Conservation (phyloP, 805 yeast genomes). For the Candida vaughaniae region DNA sequence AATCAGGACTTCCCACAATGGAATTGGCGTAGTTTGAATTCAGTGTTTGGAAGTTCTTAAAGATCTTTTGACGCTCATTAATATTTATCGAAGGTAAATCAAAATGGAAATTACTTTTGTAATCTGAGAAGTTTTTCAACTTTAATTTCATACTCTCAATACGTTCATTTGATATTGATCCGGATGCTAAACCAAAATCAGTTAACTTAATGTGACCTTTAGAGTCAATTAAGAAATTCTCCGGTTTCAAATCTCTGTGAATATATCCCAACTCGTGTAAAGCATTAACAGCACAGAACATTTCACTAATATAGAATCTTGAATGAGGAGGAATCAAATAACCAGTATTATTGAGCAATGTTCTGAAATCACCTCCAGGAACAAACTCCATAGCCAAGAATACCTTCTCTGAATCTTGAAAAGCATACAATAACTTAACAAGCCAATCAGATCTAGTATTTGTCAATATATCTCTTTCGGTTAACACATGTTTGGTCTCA, state of each 20-base stretch:
- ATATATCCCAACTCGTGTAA: conserved; percentile 94
- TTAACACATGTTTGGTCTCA: conserved; percentile 92
- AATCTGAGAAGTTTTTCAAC: conserved; percentile 67
- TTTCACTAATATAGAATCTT: conserved; percentile 89
- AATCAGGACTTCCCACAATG: conserved; percentile 97
- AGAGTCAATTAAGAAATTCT: conserved; percentile 84
- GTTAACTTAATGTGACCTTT: conserved; percentile 91
- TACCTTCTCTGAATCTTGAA: conserved; percentile 87
- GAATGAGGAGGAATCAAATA: conserved; percentile 93
- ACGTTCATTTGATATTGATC: conserved; percentile 87
- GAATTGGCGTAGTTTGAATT: conserved; percentile 77
- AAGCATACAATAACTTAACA: conserved; percentile 89
- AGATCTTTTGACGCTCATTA: conserved; percentile 82
- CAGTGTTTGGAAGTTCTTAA: conserved; percentile 66
- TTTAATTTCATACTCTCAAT: conserved; percentile 87
- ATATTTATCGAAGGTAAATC: conserved; percentile 68
- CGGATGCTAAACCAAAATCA: conserved; percentile 97
- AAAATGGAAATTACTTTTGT: conserved; percentile 53
- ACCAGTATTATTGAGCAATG: conserved; percentile 89
- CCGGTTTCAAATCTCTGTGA: conserved; percentile 96
- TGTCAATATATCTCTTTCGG: conserved; percentile 96
- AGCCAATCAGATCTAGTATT: conserved; percentile 95
- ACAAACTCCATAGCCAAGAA: conserved; percentile 98
- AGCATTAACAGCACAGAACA: conserved; percentile 94
- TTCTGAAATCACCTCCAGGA: conserved; percentile 99